Percentiles rank a stretch among this genome's conserved stretches.
These are phyloP conservation scores for Nakaseomyces sp. DNA, from an alignment of 1,139 yeast species.

Conservation along the genomic window DNA sequence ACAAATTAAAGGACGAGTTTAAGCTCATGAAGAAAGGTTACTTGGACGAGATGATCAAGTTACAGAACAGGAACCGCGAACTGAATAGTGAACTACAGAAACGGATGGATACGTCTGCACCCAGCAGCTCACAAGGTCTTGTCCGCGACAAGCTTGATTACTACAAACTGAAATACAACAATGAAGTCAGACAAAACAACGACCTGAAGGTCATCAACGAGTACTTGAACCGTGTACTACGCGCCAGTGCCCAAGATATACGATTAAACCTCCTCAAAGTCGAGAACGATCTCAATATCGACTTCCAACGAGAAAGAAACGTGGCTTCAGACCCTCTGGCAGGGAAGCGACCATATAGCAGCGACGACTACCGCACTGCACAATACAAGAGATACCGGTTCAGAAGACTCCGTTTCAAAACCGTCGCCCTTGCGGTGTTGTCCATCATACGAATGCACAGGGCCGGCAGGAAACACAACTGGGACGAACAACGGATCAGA, in stretches of 20 bases:
- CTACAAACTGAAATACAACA: constrained; percentile 26
- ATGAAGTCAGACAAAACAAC: constrained; percentile 28
- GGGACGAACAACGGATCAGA: constrained; percentile 23
- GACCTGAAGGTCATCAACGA: constrained; percentile 28
- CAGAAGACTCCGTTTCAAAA: constrained; percentile 19
- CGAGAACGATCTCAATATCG: constrained; percentile 18
- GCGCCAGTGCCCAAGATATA: constrained; percentile 27
- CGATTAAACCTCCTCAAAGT: constrained; percentile 25
- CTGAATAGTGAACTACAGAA: constrained; percentile 3
- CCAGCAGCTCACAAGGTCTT: neutral
- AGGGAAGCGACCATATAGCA: constrained; percentile 1
- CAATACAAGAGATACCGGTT: constrained; percentile 5
- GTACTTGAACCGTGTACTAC: constrained; percentile 28
- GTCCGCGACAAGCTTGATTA: constrained; percentile 22
- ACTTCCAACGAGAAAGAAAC: constrained; percentile 3
- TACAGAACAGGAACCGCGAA: constrained; percentile 21
- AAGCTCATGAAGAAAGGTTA: constrained; percentile 21
- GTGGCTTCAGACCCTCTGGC: neutral
- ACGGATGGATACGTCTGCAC: constrained; percentile 8
- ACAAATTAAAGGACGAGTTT: constrained; percentile 8
- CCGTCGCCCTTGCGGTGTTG: constrained; percentile 24
- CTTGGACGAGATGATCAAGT: constrained; percentile 18
- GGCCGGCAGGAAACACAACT: constrained; percentile 19
- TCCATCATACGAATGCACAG: constrained; percentile 27
- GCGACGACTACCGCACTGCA: neutral